A percentile compares a stretch with the other conserved stretches of the same genome.
These are phyloP conservation scores for Mycotypha africana DNA, from an alignment of 371 early-diverging fungal species.

Conservation along the genomic window DNA sequence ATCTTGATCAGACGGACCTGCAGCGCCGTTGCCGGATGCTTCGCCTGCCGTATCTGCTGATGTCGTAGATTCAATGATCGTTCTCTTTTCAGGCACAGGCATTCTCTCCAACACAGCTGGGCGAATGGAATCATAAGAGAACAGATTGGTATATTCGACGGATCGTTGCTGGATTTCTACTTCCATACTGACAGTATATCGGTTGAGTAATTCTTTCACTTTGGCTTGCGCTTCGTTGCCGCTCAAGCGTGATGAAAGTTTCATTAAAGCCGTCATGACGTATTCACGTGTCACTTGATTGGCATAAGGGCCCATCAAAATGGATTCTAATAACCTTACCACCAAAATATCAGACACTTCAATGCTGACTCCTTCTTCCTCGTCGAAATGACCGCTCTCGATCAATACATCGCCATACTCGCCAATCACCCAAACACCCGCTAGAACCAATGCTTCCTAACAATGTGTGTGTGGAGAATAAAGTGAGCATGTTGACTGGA, in stretches of 20 bases:
- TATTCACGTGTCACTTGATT: conserved; percentile 78
- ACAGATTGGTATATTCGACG: conserved; percentile 81
- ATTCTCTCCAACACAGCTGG: conserved; percentile 89
- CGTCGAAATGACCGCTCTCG: conserved; percentile 61
- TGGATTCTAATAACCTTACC: conserved; percentile 62
- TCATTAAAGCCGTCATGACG: conserved; percentile 81
- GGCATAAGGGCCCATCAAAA: conserved; percentile 76
- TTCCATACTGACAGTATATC: conserved; percentile 69
- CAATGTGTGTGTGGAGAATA: too few relatives aligned
- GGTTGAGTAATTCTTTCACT: conserved; percentile 56
- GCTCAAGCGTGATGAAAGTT: conserved; percentile 78
- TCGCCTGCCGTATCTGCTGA: conserved; percentile 24
- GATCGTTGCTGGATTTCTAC: conserved; percentile 94
- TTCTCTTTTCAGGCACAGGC: conserved; percentile 79
- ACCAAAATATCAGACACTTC: conserved; percentile 74
- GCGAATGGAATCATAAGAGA: conserved; percentile 70
- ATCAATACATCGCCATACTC: conserved; percentile 94
- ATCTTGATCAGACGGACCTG: conserved; percentile 50
- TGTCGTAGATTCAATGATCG: conserved; percentile 25
- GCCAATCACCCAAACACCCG: conserved; percentile 92
- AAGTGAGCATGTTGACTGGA: not conserved
- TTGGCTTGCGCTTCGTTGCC: conserved; percentile 35
- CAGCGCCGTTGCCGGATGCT: conserved; percentile 25
- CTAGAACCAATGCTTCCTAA: conserved; percentile 86
- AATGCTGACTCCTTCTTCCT: conserved; percentile 51